Evolutionary conservation across 768 basidiomycete species (phyloP).

Genomic region (Phaeotremella fagi): DNA sequence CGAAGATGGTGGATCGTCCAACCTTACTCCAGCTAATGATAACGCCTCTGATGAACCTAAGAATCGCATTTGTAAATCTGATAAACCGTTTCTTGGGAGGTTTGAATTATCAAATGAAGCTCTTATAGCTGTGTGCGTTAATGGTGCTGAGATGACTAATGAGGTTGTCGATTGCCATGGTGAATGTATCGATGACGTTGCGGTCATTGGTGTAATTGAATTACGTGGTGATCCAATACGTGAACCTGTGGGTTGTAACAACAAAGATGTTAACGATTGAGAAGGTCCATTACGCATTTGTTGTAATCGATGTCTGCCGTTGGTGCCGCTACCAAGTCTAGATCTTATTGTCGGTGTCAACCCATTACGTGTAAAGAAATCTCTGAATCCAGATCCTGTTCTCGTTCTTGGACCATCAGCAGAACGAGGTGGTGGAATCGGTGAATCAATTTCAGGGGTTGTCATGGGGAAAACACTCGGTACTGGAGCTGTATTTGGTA

Average conservation of each 20-base stretch:
- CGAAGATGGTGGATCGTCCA: conserved; percentile 24
- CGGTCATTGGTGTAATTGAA: neutral
- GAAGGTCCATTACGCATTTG: neutral
- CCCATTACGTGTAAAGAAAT: conserved; percentile 24
- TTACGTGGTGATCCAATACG: conserved; percentile 10
- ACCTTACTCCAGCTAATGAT: conserved; percentile 11
- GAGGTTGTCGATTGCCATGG: conserved; percentile 31
- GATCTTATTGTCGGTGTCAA: neutral
- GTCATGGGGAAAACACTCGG: neutral
- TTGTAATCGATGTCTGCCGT: neutral
- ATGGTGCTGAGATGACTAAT: conserved; percentile 31
- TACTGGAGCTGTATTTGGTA: neutral
- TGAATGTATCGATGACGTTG: too few relatives aligned
- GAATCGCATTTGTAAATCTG: conserved; percentile 33
- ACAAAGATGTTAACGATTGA: conserved; percentile 16
- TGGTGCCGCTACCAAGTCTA: neutral
- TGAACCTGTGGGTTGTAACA: conserved; percentile 32
- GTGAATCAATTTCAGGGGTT: neutral
- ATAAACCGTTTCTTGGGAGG: conserved; percentile 30
- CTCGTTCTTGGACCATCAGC: conserved; percentile 11
- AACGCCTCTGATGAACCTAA: conserved; percentile 23
- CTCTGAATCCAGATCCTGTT: conserved; percentile 30
- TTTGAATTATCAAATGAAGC: conserved; percentile 22
- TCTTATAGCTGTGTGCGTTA: conserved; percentile 30
- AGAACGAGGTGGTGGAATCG: conserved; percentile 17